Evolutionary conservation across 345 rosid species (phyloP).

Genomic region (Brassica carinata): DNA sequence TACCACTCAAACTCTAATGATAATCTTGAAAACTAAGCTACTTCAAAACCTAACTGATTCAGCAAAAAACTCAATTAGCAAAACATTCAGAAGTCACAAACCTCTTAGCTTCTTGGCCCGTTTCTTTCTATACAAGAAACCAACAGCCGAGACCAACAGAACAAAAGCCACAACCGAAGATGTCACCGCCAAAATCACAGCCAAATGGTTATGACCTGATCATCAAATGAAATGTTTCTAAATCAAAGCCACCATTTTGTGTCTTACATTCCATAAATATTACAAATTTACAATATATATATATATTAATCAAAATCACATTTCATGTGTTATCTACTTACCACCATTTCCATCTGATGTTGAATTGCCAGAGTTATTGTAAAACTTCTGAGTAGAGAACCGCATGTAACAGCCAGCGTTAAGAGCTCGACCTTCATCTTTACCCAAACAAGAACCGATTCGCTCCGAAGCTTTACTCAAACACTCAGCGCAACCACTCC

Average conservation of each 20-base stretch:
- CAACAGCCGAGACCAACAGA: slow-evolving; percentile 43
- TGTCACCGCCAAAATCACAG: slow-evolving; percentile 56
- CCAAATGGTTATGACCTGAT: slow-evolving; percentile 51
- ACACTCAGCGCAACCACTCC: slow-evolving; percentile 56
- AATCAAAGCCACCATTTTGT: not conserved
- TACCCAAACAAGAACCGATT: slow-evolving; percentile 54
- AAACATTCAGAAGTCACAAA: slow-evolving; percentile 27
- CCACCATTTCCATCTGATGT: slow-evolving; percentile 36
- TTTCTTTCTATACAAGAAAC: slow-evolving; percentile 52
- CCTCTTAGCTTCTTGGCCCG: slow-evolving; percentile 54
- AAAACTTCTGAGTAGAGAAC: slow-evolving; percentile 67
- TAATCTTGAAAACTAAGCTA: not conserved
- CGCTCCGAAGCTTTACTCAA: slow-evolving; percentile 46
- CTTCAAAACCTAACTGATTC: not conserved
- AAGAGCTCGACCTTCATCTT: slow-evolving; percentile 68
- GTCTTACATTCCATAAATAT: not conserved
- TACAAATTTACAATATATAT: not conserved
- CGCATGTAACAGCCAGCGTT: slow-evolving; percentile 85
- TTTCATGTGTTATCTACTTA: slow-evolving; percentile 34
- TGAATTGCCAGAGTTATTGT: slow-evolving; percentile 53
- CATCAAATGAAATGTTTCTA: not conserved
- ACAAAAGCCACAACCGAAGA: slow-evolving; percentile 54
- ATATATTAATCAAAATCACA: not conserved
- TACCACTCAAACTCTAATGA: not conserved
- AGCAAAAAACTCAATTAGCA: slow-evolving; percentile 3